Base-by-base conservation (phyloP, 2,329 filamentous ascomycete species). In the Aspergillus tubingensis region DNA sequence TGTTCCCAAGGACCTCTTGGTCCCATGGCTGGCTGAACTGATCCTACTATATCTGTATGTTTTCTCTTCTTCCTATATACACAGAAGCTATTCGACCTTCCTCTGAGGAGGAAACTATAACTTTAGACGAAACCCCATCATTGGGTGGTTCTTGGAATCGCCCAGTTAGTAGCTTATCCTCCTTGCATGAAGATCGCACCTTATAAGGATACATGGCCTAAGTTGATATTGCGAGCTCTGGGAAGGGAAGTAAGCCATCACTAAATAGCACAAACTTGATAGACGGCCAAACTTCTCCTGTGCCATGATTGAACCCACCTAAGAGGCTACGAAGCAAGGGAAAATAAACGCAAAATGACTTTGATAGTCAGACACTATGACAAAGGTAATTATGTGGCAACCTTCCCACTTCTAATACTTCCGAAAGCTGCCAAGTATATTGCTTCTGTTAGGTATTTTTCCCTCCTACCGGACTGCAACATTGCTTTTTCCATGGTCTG, bases 111-210 rank as follows among this genome's bases (percentile, higher is more conserved):
- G 5, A 36, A 36, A 13, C 32, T 47, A 54, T 44, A 50, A 54
- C 43, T 54, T 51, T 38, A 19, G 23, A 8, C n/a, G 32, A 17
- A 27, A 60, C 49, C 53, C 8, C 32, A 32, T 36, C 25, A 17
- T 43, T 49, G 27, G 17, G 8, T 25, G 11, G 44, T 15, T 49
- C 32, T 54, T 32, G 47, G 27, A 27, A 21, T 51, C 41, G 21
- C 36, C 25, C 32, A 19, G 23, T 25, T 25, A 25, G 23, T 27
- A 21, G 58, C 51, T 64, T 50, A 64, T 48, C 52, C 60, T 59
- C 60, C 62, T 62, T 62, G 60, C 62, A 62, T 60, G 44, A n/a
- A n/a, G 39, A 17, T 30, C 13, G n/a, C 23, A 51, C 30, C 36
- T 19, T 17, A n/a, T 43, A 58, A 56, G 36, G 53, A 30, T 25